Evolutionary conservation across 352 stramenopile species (phyloP), one percentile per base, ranked within the genome.

Genomic region (Phytophthora syringae): DNA sequence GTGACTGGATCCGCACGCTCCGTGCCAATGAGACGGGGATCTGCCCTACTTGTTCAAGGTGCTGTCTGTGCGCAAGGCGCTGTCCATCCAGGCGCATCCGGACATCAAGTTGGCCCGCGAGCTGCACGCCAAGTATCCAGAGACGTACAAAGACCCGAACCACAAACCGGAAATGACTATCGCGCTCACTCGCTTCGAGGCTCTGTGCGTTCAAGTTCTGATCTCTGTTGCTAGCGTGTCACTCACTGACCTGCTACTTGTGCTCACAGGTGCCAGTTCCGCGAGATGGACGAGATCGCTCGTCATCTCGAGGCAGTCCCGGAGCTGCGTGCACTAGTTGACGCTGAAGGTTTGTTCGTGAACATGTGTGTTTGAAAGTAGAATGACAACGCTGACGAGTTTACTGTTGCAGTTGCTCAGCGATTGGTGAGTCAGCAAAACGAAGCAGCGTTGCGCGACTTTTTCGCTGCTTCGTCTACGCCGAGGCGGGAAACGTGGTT

Each of bases 141-240:
- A 95, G 6, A 77, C 96, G 10, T 99, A 99, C 81, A 98, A 98
- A 61, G 98, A 99, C 68, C 54, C 90, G 18, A 99, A 99, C 75
- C 98, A 99, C 83, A 99, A 99, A 74, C 98, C 98, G 1, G 98
- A 99, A 74, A 99, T 99, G 95, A 94, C 97, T 13, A 98, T 99
- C 67, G 98, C 98, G 1, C 74, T 99, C 36, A 99, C 94, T 49
- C 83, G 71, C 30, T 99, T 99, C 58, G 94, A 99, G 76, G 98
- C 97, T 22, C 62, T 95, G 88, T 95, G 70, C 54, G 84, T 80
- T 18, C 22, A 44, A 13, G 39, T 25, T 51, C n/a, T n/a, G n/a
- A n/a, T n/a, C n/a, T n/a, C n/a, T n/a, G n/a, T n/a, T n/a, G n/a
- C n/a, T n/a, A n/a, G n/a, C n/a, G n/a, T n/a, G n/a, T n/a, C n/a